These are phyloP conservation scores for Paraphaeosphaeria minitans DNA, from an alignment of 2,329 filamentous ascomycete species.

Conservation along the genomic window DNA sequence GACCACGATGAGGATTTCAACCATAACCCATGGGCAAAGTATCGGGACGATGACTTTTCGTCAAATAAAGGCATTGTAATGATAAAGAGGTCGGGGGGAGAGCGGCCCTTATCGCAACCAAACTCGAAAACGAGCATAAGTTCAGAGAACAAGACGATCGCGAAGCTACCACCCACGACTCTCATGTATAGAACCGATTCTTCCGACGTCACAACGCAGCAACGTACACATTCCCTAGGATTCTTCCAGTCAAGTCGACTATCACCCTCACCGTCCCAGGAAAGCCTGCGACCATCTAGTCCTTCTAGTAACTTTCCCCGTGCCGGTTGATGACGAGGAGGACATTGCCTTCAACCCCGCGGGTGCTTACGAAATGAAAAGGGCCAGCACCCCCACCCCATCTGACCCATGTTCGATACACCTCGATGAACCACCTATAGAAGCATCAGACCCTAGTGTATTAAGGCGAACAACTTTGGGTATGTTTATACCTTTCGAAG, in stretches of 20 bases:
- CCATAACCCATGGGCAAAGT: conserved; percentile 46
- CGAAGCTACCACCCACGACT: conserved; percentile 84
- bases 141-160: conserved; percentile 80
- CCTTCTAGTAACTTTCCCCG: conserved; percentile 70
- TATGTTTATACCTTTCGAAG: conserved; percentile 89
- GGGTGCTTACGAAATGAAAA: conserved; percentile 41
- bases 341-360: conserved; percentile 54
- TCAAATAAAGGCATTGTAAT: conserved; percentile 79
- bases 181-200: conserved; percentile 83
- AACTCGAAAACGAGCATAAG: conserved; percentile 61
- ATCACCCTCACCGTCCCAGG: conserved; percentile 80
- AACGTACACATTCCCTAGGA: conserved; percentile 47
- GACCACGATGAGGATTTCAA: conserved; percentile 61
- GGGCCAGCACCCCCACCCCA: conserved; percentile 43
- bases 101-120: conserved; percentile 58
- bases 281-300: conserved; percentile 75
- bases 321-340: conserved; percentile 59
- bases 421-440: conserved; percentile 10
- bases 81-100: conserved; percentile 71
- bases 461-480: conserved; percentile 82
- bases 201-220: conserved; percentile 65
- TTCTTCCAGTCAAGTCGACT: conserved; percentile 55
- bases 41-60: conserved; percentile 57
- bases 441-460: conserved; percentile 50
- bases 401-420: conserved; percentile 27